Evolutionary conservation across 345 rosid genomes (phyloP).

Genomic region (Firmiana major): DNA sequence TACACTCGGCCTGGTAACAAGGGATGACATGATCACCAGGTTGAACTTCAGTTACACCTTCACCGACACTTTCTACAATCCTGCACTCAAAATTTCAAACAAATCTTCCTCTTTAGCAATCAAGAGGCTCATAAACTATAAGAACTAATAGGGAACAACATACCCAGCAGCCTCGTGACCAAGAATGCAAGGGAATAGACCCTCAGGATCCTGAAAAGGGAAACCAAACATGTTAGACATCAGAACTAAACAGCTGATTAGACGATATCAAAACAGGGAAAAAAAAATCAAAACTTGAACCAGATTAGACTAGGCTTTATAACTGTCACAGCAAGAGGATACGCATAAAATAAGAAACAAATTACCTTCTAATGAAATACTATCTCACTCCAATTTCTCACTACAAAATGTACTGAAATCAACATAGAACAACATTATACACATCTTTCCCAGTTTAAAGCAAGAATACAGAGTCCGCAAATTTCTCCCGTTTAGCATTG

Average conservation of each 20-base stretch:
- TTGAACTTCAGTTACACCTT: conserved; percentile 89
- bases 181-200: conserved; percentile 91
- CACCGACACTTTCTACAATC: conserved; percentile 96
- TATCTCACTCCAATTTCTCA: background rate
- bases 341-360: background rate
- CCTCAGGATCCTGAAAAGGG: conserved; percentile 79
- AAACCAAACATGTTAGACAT: conserved; percentile 13
- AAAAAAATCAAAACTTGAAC: background rate
- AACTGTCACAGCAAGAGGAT: background rate
- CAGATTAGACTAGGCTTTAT: background rate
- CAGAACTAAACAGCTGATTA: background rate
- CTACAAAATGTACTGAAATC: background rate
- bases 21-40: conserved; percentile 97
- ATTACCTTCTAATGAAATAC: background rate
- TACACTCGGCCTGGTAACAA: conserved; percentile 98
- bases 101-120: background rate
- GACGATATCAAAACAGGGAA: background rate
- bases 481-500: background rate
- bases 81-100: conserved; percentile 32
- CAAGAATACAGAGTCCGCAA: background rate
- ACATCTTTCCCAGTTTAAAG: background rate
- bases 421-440: background rate
- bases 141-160: conserved; percentile 6
- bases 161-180: conserved; percentile 99
- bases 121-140: background rate